phyloP scores from a whole-genome alignment of 495 filamentous ascomycete species.

The Talaromyces ruber region DNA sequence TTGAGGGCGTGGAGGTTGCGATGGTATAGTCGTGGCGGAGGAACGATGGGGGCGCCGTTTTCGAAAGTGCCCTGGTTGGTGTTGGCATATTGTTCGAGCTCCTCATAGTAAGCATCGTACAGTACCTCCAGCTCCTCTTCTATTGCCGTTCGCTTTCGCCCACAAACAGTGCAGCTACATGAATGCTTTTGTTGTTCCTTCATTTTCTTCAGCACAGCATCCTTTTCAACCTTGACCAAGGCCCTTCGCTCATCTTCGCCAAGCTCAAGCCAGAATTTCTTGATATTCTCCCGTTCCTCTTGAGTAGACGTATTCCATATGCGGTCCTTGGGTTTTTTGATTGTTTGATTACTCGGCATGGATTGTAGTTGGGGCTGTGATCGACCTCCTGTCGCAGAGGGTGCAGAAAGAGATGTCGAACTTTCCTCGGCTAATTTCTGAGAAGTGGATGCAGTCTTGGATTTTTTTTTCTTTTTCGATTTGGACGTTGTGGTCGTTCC shows the following conservation, averaged over 20 bases:
- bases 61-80: slow-evolving; percentile 62
- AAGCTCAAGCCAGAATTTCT: slow-evolving; percentile 96
- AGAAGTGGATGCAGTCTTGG: slow-evolving; percentile 27
- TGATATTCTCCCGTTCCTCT: slow-evolving; percentile 93
- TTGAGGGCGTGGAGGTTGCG: slow-evolving; percentile 30
- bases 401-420: slow-evolving; percentile 33
- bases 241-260: slow-evolving; percentile 90
- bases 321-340: slow-evolving; percentile 54
- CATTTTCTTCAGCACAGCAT: slow-evolving; percentile 97
- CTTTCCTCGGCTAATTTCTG: slow-evolving; percentile 28
- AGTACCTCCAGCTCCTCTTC: slow-evolving; percentile 98
- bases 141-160: slow-evolving; percentile 91
- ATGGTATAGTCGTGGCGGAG: slow-evolving; percentile 50
- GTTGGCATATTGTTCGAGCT: slow-evolving; percentile 94
- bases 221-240: slow-evolving; percentile 96
- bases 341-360: slow-evolving; percentile 16
- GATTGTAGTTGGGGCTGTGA: slow-evolving; percentile 34
- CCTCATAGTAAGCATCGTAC: slow-evolving; percentile 98
- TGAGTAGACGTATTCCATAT: slow-evolving; percentile 95
- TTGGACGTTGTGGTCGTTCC: slow-evolving; percentile 16
- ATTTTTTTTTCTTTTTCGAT: slow-evolving; percentile 42
- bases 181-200: slow-evolving; percentile 99
- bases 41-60: slow-evolving; percentile 53
- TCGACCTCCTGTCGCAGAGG: slow-evolving; percentile 23
- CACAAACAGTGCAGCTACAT: slow-evolving; percentile 95